Base-by-base conservation (phyloP, 1,139 yeast genomes). In the Suhomyces bribrorum region DNA sequence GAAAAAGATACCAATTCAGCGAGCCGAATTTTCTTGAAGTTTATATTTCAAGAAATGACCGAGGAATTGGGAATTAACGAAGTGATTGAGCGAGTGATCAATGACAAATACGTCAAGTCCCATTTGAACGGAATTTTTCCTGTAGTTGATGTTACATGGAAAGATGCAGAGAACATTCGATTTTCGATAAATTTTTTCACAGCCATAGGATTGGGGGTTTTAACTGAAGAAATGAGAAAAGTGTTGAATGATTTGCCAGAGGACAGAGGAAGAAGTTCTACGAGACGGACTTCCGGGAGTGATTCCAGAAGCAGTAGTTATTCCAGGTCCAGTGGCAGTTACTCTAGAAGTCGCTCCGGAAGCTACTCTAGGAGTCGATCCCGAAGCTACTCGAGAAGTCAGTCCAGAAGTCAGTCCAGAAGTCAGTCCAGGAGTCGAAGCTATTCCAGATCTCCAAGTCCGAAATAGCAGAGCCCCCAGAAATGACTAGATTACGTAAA, bases 111-210 rank as follows among this genome's bases (percentile, higher is more conserved):
- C 43, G 64, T 76, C 7, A 75, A 71, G 37, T 68, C 75, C 1
- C 69, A 55, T 29, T 52, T 84, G 20, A 48, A 53, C 13, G 83
- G 83, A 5, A 56, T 80, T 40, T 64, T 81, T 67, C 84, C 67
- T 29, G 64, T 56, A 43, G 56, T 48, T 32, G 61, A 46, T 43
- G 62, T 46, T 54, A 65, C 51, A 69, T 79, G 26, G 67, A 64
- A 35, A 15, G 72, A 75, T 46, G 67, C 75, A 0, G 87, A 83
- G n/a, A 71, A 81, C 41, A 64, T 83, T 9, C 66, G 94, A 43
- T 92, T 89, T 57, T 77, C 95, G 2, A 88, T 90, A 56, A 92
- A 92, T 55, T 92, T 75, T 57, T 92, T 90, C 62, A 90, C 97
- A 0, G 96, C 97, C 2, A 88, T 92, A 49, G 95, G 95, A 0